Conservation (phyloP, 2,329 filamentous ascomycete genomes). For the Phaeosphaeria sp. region DNA sequence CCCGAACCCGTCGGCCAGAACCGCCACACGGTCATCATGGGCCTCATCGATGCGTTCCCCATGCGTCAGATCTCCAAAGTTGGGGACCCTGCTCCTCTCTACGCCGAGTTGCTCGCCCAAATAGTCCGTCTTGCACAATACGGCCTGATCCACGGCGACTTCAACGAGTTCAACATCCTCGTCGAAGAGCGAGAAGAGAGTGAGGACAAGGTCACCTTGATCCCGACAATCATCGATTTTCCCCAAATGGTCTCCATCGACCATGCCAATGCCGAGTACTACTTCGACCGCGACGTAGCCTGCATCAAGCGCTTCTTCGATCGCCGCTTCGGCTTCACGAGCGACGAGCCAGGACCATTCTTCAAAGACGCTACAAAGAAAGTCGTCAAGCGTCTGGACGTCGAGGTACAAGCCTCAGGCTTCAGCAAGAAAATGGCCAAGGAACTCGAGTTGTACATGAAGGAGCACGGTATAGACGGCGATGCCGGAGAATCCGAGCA, state of each 20-base stretch:
- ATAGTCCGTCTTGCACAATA: conserved; percentile 83
- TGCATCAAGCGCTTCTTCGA: conserved; percentile 96
- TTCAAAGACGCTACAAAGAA: conserved; percentile 83
- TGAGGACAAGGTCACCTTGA: conserved; percentile 60
- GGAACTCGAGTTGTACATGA: conserved; percentile 90
- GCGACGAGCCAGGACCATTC: conserved; percentile 81
- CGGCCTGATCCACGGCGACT: conserved; percentile 95
- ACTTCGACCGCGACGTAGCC: conserved; percentile 94
- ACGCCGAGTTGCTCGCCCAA: conserved; percentile 87
- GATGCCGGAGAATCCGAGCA: conserved; percentile 51
- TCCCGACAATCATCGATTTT: conserved; percentile 93
- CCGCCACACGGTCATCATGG: conserved; percentile 96
- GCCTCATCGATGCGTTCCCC: conserved; percentile 88
- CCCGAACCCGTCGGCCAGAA: conserved; percentile 88
- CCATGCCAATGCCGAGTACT: conserved; percentile 92
- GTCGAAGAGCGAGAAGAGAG: conserved; percentile 72
- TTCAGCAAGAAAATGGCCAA: conserved; percentile 98
- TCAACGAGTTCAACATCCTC: conserved; percentile 98
- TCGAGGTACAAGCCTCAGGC: conserved; percentile 87
- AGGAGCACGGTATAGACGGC: conserved; percentile 68
- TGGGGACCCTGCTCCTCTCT: conserved; percentile 82
- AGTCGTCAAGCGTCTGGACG: conserved; percentile 76
- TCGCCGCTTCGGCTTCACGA: conserved; percentile 84
- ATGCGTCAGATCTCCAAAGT: conserved; percentile 86
- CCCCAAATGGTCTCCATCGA: conserved; percentile 98